These are phyloP conservation scores for Dothistroma pini DNA, from an alignment of 2,329 filamentous ascomycete species.

Conservation along the genomic window DNA sequence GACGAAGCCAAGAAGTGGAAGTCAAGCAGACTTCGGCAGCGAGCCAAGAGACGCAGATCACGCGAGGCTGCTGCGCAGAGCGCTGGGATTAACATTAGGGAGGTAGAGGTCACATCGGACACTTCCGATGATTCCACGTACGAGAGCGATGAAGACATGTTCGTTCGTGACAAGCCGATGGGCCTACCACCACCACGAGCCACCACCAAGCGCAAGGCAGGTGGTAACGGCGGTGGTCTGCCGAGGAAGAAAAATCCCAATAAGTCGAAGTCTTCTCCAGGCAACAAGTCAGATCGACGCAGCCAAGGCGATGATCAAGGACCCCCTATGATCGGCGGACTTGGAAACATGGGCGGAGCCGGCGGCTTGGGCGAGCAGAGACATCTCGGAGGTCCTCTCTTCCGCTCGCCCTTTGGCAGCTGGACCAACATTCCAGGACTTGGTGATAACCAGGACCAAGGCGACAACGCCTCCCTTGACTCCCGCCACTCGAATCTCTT, in stretches of 20 bases:
- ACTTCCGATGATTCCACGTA: constrained; percentile 5
- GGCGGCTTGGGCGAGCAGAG: neutral
- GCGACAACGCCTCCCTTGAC: neutral
- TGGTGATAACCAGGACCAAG: neutral
- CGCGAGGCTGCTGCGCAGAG: neutral
- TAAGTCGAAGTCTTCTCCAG: neutral
- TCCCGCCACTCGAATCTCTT: neutral
- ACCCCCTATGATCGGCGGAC: neutral
- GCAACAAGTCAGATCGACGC: neutral
- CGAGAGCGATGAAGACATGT: neutral
- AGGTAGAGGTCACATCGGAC: constrained; percentile 1
- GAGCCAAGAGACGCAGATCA: neutral
- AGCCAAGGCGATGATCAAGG: neutral
- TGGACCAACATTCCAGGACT: neutral
- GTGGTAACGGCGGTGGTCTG: neutral
- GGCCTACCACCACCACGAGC: neutral
- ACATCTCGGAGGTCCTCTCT: neutral
- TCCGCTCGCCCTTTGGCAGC: neutral
- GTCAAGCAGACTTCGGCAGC: neutral
- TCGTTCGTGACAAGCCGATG: constrained; percentile 1
- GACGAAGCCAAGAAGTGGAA: constrained; percentile 10
- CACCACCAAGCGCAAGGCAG: neutral
- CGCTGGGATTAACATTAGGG: neutral
- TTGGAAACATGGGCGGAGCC: neutral
- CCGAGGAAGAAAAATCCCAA: neutral